phyloP scores from a whole-genome alignment of 805 yeast species.

The Wickerhamomyces hampshirensis region DNA sequence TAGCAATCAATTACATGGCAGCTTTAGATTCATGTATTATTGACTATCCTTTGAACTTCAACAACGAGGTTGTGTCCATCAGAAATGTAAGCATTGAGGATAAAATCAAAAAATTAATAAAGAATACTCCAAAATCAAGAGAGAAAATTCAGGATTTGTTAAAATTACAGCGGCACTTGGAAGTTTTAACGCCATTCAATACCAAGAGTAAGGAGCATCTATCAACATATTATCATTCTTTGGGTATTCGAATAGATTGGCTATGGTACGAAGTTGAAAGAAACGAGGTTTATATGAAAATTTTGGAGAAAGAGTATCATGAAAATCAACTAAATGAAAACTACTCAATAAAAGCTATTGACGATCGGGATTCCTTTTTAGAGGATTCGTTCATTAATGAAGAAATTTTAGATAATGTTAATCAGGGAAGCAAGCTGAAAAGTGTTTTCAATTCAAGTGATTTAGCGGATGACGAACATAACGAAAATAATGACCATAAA shows the following conservation, averaged over 20 bases:
- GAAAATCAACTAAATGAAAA: constrained; percentile 1
- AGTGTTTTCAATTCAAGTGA: background rate
- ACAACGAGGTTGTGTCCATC: constrained; percentile 23
- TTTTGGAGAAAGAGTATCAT: constrained; percentile 24
- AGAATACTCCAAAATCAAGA: constrained; percentile 30
- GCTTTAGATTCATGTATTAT: constrained; percentile 37
- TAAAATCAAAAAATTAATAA: constrained; percentile 31
- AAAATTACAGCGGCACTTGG: constrained; percentile 33
- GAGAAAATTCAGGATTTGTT: constrained; percentile 34
- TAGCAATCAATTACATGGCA: constrained; percentile 46
- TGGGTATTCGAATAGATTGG: constrained; percentile 53
- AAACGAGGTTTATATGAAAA: constrained; percentile 34
- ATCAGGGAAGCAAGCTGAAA: constrained; percentile 2
- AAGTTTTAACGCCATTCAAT: constrained; percentile 50
- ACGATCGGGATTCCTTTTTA: constrained; percentile 17
- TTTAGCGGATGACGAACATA: background rate
- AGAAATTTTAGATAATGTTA: constrained; percentile 1
- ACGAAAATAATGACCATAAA: constrained; percentile 2
- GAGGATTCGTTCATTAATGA: constrained; percentile 24
- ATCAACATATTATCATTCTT: constrained; percentile 37
- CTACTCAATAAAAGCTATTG: constrained; percentile 2
- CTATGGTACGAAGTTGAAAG: constrained; percentile 49
- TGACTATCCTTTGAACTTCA: constrained; percentile 11
- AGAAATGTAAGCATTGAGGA: constrained; percentile 26
- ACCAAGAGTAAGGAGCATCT: constrained; percentile 47